Conservation (phyloP, 1,284 basidiomycete species). For the Trichosporon inkin region DNA sequence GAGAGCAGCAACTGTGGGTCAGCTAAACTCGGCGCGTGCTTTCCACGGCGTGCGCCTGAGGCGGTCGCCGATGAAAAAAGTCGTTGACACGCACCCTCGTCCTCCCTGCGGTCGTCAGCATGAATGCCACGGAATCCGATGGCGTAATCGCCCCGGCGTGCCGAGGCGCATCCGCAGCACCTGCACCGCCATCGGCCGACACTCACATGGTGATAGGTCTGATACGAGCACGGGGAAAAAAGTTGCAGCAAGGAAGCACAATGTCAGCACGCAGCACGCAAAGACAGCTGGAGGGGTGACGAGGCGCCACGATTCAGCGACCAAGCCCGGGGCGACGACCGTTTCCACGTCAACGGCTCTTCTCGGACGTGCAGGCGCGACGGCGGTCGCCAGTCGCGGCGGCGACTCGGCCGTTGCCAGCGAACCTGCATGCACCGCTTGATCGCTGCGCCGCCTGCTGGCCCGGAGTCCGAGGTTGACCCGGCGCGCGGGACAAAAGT, state of each 20-base stretch:
- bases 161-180: constrained; percentile 1
- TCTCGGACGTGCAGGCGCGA: background rate
- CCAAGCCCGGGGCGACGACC: background rate
- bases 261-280: background rate
- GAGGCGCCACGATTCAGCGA: background rate
- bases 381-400: background rate
- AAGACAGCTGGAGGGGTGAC: background rate
- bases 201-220: constrained; percentile 13
- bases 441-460: background rate
- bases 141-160: background rate
- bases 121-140: background rate
- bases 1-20: constrained; percentile 42
- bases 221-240: background rate
- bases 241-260: background rate
- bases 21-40: background rate
- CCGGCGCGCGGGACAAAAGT: constrained; percentile 1
- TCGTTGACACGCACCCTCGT: constrained; percentile 36
- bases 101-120: constrained; percentile 37
- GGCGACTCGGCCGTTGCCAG: background rate
- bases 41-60: background rate
- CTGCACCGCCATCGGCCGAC: background rate
- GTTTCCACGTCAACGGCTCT: constrained; percentile 2
- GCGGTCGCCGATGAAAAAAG: background rate
- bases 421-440: background rate
- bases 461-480: background rate